Evolutionary conservation across 495 filamentous ascomycete genomes (phyloP).

Genomic region (Neurospora sp.): DNA sequence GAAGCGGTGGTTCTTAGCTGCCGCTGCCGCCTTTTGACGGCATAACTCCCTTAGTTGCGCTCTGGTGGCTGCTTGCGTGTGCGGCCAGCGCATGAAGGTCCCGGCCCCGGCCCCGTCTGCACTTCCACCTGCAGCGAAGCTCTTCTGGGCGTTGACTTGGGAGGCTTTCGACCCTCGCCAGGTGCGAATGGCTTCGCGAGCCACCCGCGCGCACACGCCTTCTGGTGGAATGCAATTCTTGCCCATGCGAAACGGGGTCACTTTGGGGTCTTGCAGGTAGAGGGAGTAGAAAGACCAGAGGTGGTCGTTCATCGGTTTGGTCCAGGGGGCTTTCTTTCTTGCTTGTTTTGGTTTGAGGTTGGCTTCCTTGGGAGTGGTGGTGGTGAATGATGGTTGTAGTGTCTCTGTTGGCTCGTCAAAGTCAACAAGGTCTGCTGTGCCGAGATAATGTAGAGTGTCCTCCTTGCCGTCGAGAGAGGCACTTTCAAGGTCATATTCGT

Average conservation of each 20-base stretch:
- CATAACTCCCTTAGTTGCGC: slow-evolving; percentile 74
- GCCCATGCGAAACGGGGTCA: slow-evolving; percentile 86
- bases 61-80: slow-evolving; percentile 70
- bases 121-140: slow-evolving; percentile 39
- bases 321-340: slow-evolving; percentile 53
- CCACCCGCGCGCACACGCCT: slow-evolving; percentile 82
- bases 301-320: slow-evolving; percentile 81
- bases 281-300: slow-evolving; percentile 83
- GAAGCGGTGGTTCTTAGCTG: slow-evolving; percentile 45
- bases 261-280: slow-evolving; percentile 83
- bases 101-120: slow-evolving; percentile 26
- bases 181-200: slow-evolving; percentile 69
- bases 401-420: slow-evolving; percentile 3
- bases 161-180: slow-evolving; percentile 56
- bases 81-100: slow-evolving; percentile 58
- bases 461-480: slow-evolving; percentile 17
- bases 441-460: slow-evolving; percentile 11
- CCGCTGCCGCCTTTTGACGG: slow-evolving; percentile 63
- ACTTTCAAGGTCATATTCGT: slow-evolving; percentile 25
- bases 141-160: slow-evolving; percentile 21
- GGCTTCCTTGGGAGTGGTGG: background rate
- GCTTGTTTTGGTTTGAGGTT: slow-evolving; percentile 13
- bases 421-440: slow-evolving; percentile 4
- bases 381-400: background rate
- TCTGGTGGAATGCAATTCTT: slow-evolving; percentile 79